Evolutionary conservation across 2,329 filamentous ascomycete species (phyloP).

Genomic region (Botrytis cinerea): DNA sequence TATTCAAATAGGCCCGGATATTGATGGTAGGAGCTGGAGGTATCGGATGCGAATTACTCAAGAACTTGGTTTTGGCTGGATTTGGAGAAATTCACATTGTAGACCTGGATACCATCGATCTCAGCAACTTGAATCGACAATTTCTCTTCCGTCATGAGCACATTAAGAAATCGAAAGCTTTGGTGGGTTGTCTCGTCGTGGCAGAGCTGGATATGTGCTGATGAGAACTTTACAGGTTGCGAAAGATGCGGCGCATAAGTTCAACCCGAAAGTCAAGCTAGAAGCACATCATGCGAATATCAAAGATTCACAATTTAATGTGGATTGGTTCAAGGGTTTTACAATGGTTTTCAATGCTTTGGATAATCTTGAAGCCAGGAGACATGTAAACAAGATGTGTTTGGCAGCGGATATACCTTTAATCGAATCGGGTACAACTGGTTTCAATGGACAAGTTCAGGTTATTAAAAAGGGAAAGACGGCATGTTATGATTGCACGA

Average conservation of each 20-base stretch:
- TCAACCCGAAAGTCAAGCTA: slow-evolving; percentile 86
- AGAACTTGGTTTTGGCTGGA: slow-evolving; percentile 89
- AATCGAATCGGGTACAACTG: slow-evolving; percentile 95
- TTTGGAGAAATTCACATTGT: slow-evolving; percentile 94
- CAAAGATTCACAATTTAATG: slow-evolving; percentile 82
- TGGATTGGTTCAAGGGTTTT: slow-evolving; percentile 85
- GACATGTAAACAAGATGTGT: slow-evolving; percentile 98
- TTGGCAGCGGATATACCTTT: slow-evolving; percentile 85
- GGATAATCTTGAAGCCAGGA: slow-evolving; percentile 89
- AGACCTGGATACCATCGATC: slow-evolving; percentile 96
- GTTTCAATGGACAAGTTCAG: slow-evolving; percentile 96
- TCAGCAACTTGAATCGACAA: slow-evolving; percentile 96
- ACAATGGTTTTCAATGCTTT: slow-evolving; percentile 92
- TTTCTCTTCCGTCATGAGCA: slow-evolving; percentile 96
- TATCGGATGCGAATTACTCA: slow-evolving; percentile 95
- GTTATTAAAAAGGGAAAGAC: slow-evolving; percentile 91
- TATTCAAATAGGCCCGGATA: slow-evolving; percentile 67
- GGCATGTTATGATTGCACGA: slow-evolving; percentile 93
- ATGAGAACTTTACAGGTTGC: slow-evolving; percentile 63
- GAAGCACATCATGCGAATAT: slow-evolving; percentile 93
- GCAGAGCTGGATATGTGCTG: slow-evolving; percentile 18
- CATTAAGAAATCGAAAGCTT: slow-evolving; percentile 94
- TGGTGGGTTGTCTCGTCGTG: slow-evolving; percentile 58
- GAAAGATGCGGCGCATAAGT: slow-evolving; percentile 84
- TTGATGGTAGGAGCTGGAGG: slow-evolving; percentile 95